Evolutionary conservation across 768 basidiomycete genomes (phyloP).

Genomic region (Phylloporus sp.): DNA sequence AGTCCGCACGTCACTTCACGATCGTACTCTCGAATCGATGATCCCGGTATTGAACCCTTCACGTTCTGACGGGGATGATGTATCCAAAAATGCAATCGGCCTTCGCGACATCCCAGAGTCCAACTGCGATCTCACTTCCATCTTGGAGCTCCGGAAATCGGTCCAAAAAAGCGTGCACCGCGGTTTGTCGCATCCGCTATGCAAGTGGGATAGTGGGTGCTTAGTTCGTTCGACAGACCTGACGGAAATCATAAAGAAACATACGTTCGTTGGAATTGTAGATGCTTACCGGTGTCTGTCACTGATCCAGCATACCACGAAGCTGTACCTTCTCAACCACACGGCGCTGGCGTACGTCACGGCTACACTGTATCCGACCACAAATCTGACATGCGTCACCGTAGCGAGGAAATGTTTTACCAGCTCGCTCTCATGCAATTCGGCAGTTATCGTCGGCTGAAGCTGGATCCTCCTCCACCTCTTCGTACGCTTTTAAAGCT

Average conservation of each 20-base stretch:
- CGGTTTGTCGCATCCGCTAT: slow-evolving; percentile 42
- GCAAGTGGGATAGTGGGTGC: not conserved
- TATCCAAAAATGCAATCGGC: slow-evolving; percentile 22
- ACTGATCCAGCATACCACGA: slow-evolving; percentile 81
- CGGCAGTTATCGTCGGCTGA: slow-evolving; percentile 69
- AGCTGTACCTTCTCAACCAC: slow-evolving; percentile 87
- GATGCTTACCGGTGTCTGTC: slow-evolving; percentile 71
- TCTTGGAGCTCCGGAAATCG: slow-evolving; percentile 56
- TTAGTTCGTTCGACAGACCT: slow-evolving; percentile 47
- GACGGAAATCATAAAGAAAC: slow-evolving; percentile 76
- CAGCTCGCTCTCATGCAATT: slow-evolving; percentile 92
- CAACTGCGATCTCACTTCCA: slow-evolving; percentile 69
- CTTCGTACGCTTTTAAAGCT: slow-evolving; percentile 67
- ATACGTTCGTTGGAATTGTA: slow-evolving; percentile 90
- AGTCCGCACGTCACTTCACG: slow-evolving; percentile 81
- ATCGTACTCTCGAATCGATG: slow-evolving; percentile 95
- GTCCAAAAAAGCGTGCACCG: slow-evolving; percentile 60
- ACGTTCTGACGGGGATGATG: slow-evolving; percentile 31
- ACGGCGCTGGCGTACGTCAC: slow-evolving; percentile 69
- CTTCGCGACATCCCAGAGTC: slow-evolving; percentile 66
- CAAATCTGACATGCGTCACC: not conserved
- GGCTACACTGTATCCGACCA: not conserved
- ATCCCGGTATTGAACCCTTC: slow-evolving; percentile 64
- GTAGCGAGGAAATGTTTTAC: slow-evolving; percentile 91
- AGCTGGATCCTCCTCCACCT: slow-evolving; percentile 77